These are phyloP conservation scores for Penicillium desertorum DNA, from an alignment of 495 filamentous ascomycete genomes.

Conservation along the genomic window DNA sequence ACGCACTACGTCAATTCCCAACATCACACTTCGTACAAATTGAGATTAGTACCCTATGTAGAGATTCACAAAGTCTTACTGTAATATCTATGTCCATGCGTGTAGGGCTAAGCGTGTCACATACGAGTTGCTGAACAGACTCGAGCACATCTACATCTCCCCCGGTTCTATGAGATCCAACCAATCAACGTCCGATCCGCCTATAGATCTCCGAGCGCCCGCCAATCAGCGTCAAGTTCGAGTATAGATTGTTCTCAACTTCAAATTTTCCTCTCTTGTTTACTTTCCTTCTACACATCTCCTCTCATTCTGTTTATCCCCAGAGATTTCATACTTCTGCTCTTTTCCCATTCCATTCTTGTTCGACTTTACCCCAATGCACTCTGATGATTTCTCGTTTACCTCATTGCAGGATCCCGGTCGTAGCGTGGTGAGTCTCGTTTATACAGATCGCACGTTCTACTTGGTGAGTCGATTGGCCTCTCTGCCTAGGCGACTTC, in stretches of 20 bases:
- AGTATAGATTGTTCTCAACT: background rate
- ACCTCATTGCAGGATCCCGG: background rate
- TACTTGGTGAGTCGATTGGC: background rate
- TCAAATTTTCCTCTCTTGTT: background rate
- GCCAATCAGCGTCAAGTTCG: background rate
- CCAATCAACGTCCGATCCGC: background rate
- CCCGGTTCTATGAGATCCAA: background rate
- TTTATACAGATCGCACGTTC: background rate
- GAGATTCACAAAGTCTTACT: background rate
- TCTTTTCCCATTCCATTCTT: background rate
- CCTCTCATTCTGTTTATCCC: background rate
- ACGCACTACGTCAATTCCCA: background rate
- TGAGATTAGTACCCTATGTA: background rate
- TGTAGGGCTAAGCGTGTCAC: background rate
- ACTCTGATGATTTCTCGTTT: background rate
- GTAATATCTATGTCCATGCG: background rate
- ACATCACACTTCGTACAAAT: background rate
- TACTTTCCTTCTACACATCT: background rate
- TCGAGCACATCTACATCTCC: background rate
- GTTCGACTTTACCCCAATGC: background rate
- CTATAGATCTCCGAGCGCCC: background rate
- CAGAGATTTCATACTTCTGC: background rate
- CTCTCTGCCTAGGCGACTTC: background rate
- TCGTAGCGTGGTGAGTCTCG: background rate
- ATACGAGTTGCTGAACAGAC: too few species aligned